Evolutionary conservation across 768 basidiomycete genomes (phyloP).

Genomic region (Lyophyllum decastes): DNA sequence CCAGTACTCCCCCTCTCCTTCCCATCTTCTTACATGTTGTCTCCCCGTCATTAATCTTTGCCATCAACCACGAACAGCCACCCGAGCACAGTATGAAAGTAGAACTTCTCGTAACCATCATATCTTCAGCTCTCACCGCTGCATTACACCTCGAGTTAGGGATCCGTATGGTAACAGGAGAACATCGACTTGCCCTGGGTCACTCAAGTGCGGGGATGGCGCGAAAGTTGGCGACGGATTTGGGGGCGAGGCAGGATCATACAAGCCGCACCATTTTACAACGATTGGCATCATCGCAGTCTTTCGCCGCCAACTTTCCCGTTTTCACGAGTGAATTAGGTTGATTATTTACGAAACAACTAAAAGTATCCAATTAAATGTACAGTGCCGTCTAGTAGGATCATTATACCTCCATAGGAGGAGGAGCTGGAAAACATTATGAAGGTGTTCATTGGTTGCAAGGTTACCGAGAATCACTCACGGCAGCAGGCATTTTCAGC

Average conservation of each 20-base stretch:
- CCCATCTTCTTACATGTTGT: conserved; percentile 73
- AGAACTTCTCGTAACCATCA: conserved; percentile 65
- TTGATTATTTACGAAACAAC: conserved; percentile 6
- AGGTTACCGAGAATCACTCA: conserved; percentile 39
- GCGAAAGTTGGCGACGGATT: conserved; percentile 61
- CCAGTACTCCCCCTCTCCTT: conserved; percentile 59
- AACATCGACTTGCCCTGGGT: conserved; percentile 54
- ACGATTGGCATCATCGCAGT: conserved; percentile 57
- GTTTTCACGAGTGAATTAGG: conserved; percentile 51
- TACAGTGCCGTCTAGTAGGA: conserved; percentile 9
- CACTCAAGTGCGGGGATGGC: conserved; percentile 67
- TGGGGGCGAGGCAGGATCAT: conserved; percentile 51
- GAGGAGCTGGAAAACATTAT: conserved; percentile 40
- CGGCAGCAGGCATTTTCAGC: conserved; percentile 79
- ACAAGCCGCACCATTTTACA: conserved; percentile 59
- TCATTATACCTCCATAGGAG: conserved; percentile 37
- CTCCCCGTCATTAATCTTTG: conserved; percentile 59
- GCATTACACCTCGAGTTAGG: conserved; percentile 76
- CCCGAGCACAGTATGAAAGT: conserved; percentile 56
- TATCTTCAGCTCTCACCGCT: conserved; percentile 66
- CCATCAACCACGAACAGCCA: conserved; percentile 53
- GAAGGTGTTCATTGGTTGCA: neutral
- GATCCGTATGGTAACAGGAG: conserved; percentile 51
- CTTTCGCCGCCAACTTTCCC: conserved; percentile 76
- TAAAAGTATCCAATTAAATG: conserved; percentile 12